Conservation (phyloP, 176 grass and related monocot species). For the Aegilops tauschii region DNA sequence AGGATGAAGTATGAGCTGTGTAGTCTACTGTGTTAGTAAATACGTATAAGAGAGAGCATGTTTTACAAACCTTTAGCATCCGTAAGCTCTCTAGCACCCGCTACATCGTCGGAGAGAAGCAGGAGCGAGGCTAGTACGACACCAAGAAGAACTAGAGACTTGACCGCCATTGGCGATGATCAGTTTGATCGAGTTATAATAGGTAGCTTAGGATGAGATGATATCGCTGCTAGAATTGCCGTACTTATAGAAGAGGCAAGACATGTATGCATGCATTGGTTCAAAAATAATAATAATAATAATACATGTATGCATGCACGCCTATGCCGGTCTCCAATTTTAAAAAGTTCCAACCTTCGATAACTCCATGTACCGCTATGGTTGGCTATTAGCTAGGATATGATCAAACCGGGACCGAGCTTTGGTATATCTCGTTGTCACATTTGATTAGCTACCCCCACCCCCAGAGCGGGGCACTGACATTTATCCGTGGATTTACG, state of each 20-base stretch:
- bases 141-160: conserved; percentile 14
- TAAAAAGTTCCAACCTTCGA: neutral
- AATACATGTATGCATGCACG: neutral
- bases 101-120: neutral
- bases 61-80: conserved; percentile 18
- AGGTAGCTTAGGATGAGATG: neutral
- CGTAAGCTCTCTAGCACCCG: conserved; percentile 24
- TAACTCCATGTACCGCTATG: neutral
- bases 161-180: conserved; percentile 1
- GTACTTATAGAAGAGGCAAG: conserved; percentile 23
- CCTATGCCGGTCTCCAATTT: neutral
- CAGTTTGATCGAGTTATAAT: neutral
- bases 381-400: neutral
- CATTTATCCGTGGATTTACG: neutral
- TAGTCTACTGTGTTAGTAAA: too few species aligned
- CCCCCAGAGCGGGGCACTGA: conserved; percentile 13
- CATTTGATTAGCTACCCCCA: conserved; percentile 20
- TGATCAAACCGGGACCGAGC: neutral
- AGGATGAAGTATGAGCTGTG: neutral
- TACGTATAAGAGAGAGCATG: neutral
- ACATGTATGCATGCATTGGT: neutral
- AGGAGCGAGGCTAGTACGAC: conserved; percentile 22
- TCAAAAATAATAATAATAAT: too few species aligned
- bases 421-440: conserved; percentile 8
- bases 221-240: neutral